These are phyloP conservation scores for Trametes hirsuta DNA, from an alignment of 1,284 basidiomycete genomes.

Conservation along the genomic window DNA sequence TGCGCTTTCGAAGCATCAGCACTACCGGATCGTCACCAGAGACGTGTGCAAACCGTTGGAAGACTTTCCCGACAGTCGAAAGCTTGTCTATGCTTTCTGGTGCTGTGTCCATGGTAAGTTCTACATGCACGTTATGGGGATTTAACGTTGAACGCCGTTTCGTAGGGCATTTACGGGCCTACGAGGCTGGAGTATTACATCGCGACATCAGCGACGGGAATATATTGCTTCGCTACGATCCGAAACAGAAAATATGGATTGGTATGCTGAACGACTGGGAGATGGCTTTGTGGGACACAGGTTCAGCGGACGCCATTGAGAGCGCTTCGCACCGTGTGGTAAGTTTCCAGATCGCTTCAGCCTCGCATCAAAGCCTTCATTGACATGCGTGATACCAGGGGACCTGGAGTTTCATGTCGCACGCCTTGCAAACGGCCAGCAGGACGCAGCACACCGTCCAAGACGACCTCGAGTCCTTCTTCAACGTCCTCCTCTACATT, in stretches of 20 bases:
- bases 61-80: neutral
- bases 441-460: neutral
- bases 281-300: neutral
- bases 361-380: neutral
- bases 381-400: too few relatives aligned
- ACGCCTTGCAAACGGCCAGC: neutral
- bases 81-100: neutral
- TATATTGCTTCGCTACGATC: neutral
- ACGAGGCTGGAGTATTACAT: neutral
- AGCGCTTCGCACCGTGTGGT: too few relatives aligned
- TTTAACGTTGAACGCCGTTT: too few relatives aligned
- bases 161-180: too few relatives aligned
- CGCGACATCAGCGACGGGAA: conserved; percentile 19
- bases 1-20: conserved; percentile 3
- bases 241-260: neutral
- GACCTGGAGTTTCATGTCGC: too few relatives aligned
- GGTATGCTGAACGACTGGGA: conserved; percentile 21
- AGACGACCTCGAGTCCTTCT: conserved; percentile 21
- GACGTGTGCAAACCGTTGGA: conserved; percentile 24
- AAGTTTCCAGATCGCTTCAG: too few relatives aligned
- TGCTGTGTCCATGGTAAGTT: neutral
- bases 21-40: conserved; percentile 23
- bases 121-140: neutral
- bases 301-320: neutral
- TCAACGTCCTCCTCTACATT: conserved; percentile 14